Evolutionary conservation across 805 yeast genomes (phyloP), one percentile per base, ranked within the genome.

Genomic region (Nakazawaea sp.): DNA sequence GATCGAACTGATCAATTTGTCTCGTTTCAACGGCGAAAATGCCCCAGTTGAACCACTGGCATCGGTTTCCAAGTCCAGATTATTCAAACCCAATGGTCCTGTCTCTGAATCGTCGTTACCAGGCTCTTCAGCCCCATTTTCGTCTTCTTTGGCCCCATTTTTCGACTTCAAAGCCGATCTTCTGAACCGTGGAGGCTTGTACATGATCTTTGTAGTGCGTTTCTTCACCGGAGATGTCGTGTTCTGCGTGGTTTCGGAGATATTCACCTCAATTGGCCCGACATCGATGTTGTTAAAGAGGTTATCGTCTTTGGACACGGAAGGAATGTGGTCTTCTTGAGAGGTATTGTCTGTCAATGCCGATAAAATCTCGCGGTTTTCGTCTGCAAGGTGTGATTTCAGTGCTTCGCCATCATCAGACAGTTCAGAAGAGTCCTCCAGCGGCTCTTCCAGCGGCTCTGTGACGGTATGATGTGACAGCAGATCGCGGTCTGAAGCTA

Each of bases 171-270:
- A 19, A 16, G 25, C 36, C 9, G 43, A 29, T 26, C 70, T 61
- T 38, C 71, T 68, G 19, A 56, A 51, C 44, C 78, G 62, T 29
- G 76, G 67, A 1, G 74, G 69, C 41, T 67, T 64, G 44, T 68
- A 64, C 18, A 75, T 53, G 27, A 65, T 62, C 16, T 63, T 57
- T 23, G 69, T 71, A 31, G 64, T 58, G 9, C 50, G 45, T 26
- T 59, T 55, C 43, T 59, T 63, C 29, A 63, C 57, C 20, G 72
- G 69, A 2, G 72, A 64, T 3, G 53, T 26, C 18, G 40, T 30
- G 25, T 38, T 28, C 8, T 33, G 34, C 16, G 29, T 41, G 3
- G 51, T 42, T 2, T 45, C 29, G 16, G 21, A 45, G 11, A 48
- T 30, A 2, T 51, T 40, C 20, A 49, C 44, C 13, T 49, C 45